These are phyloP conservation scores for Alnus glutinosa DNA, from an alignment of 306 rosid species.

Conservation along the genomic window DNA sequence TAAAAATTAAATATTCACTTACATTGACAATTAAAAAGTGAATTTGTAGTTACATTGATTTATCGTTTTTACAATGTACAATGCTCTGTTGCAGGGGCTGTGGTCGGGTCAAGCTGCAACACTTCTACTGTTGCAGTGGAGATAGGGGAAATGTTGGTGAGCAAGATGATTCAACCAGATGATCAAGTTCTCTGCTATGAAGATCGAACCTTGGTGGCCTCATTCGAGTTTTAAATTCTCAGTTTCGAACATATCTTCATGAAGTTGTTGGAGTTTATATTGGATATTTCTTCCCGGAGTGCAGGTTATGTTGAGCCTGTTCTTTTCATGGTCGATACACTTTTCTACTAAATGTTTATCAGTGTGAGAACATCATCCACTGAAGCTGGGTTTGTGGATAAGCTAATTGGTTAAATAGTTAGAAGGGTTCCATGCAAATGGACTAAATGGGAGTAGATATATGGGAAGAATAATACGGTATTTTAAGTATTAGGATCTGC, in stretches of 20 bases:
- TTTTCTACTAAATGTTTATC: neutral
- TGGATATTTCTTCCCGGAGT: neutral
- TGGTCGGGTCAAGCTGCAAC: conserved; percentile 60
- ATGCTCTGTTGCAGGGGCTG: conserved; percentile 40
- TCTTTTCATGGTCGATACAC: neutral
- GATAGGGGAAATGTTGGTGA: conserved; percentile 33
- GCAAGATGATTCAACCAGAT: conserved; percentile 30
- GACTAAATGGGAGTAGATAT: too few relatives aligned
- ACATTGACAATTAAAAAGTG: neutral
- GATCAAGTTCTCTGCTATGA: conserved; percentile 14
- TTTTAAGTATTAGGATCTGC: too few relatives aligned
- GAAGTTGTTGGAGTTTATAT: neutral
- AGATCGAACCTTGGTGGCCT: neutral
- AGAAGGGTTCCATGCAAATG: neutral
- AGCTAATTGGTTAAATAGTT: neutral
- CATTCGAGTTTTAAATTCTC: neutral
- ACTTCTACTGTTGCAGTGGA: conserved; percentile 65
- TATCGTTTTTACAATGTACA: neutral
- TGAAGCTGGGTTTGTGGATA: conserved; percentile 2
- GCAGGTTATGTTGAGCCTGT: neutral
- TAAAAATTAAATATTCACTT: neutral
- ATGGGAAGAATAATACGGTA: too few relatives aligned
- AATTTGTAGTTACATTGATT: neutral
- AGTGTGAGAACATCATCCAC: neutral
- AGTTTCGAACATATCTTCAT: neutral